A percentile compares a stretch with the other conserved stretches of the same genome.
phyloP scores from a whole-genome alignment of 345 rosid species.

The Heritiera fomes region DNA sequence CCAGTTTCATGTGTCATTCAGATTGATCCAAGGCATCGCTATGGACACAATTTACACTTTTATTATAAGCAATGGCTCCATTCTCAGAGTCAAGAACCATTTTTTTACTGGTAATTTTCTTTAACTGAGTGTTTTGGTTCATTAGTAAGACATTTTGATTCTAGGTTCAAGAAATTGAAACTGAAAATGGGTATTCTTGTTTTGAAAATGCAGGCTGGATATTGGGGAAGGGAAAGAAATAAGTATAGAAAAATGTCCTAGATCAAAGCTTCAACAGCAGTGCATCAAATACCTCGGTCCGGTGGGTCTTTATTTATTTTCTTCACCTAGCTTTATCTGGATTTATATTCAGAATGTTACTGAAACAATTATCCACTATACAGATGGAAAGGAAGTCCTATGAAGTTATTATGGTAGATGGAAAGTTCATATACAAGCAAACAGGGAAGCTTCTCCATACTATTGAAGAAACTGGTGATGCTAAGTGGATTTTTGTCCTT shows the following conservation, averaged over 20 bases:
- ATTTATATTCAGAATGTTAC: constrained; percentile 17
- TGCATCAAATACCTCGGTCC: constrained; percentile 92
- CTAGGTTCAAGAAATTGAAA: constrained; percentile 21
- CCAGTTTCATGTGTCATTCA: constrained; percentile 29
- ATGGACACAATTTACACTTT: constrained; percentile 88
- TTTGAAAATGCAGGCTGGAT: constrained; percentile 67
- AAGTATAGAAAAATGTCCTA: constrained; percentile 71
- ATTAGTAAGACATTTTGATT: neutral
- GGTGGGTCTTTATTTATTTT: constrained; percentile 12
- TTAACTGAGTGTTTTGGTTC: constrained; percentile 5
- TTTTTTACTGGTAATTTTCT: constrained; percentile 88
- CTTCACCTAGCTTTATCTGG: constrained; percentile 21
- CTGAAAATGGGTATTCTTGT: constrained; percentile 12
- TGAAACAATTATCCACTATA: constrained; percentile 1
- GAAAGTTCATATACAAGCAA: constrained; percentile 65
- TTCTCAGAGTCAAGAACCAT: constrained; percentile 89
- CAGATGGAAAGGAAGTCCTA: constrained; percentile 86
- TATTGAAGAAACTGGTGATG: constrained; percentile 29
- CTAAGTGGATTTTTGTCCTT: constrained; percentile 91
- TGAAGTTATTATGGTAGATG: constrained; percentile 72
- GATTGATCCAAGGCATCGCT: constrained; percentile 97
- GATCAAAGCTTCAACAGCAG: constrained; percentile 75
- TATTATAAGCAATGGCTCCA: constrained; percentile 79
- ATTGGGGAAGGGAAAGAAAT: constrained; percentile 94
- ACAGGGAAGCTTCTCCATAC: constrained; percentile 65